Evolutionary conservation across 345 rosid species (phyloP).

Genomic region (Dovyalis caffra): DNA sequence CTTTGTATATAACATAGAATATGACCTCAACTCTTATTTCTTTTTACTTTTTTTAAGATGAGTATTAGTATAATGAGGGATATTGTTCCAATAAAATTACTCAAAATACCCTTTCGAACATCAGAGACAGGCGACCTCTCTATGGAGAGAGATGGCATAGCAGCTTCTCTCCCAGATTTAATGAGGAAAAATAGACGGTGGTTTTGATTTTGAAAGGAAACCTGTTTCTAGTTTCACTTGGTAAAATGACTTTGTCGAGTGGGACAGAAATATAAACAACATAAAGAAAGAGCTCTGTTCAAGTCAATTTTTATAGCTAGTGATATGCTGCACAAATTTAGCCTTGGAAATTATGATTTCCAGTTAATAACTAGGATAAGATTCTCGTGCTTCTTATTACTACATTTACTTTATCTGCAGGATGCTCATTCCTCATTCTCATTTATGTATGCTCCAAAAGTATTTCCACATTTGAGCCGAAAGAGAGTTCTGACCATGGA

Average conservation of each 20-base stretch:
- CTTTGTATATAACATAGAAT: background rate
- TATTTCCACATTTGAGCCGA: slow-evolving; percentile 53
- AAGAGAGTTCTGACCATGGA: slow-evolving; percentile 96
- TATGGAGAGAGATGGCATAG: no score
- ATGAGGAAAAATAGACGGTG: no score
- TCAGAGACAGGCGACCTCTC: no score
- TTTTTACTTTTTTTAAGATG: background rate
- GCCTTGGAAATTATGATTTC: background rate
- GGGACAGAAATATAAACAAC: background rate
- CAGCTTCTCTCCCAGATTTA: no score
- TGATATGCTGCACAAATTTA: background rate
- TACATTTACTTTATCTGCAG: slow-evolving; percentile 44
- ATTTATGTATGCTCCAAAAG: slow-evolving; percentile 71
- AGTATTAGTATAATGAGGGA: background rate
- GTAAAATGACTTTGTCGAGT: background rate
- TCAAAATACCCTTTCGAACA: no score
- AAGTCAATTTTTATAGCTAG: background rate
- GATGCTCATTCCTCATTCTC: slow-evolving; percentile 66
- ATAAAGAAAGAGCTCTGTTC: background rate
- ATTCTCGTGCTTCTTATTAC: slow-evolving; percentile 25
- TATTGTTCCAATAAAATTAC: no score
- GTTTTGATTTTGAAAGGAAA: background rate
- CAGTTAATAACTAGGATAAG: background rate
- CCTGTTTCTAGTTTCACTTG: background rate
- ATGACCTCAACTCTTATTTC: background rate